These are phyloP conservation scores for Chrysanthemum seticuspe DNA, from an alignment of 129 eudicot genomes.

Conservation along the genomic window DNA sequence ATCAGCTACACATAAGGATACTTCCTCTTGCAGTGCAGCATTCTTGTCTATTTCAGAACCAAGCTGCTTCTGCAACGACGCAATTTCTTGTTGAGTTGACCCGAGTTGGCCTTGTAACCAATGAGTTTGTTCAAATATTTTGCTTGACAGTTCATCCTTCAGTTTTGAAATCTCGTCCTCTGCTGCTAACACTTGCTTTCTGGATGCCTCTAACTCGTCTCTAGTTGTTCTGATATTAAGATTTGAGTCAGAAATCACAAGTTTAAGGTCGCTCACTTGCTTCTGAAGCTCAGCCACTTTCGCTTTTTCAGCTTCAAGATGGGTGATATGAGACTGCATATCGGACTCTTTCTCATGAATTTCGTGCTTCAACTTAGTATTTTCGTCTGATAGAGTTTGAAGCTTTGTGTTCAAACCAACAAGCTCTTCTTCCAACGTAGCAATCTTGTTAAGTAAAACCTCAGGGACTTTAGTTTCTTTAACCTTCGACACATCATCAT, in stretches of 20 bases:
- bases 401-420: conserved; percentile 41
- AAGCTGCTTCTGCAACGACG: conserved; percentile 41
- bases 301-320: conserved; percentile 47
- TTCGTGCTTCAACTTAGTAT: conserved; percentile 51
- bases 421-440: conserved; percentile 47
- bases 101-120: conserved; percentile 36
- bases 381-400: conserved; percentile 47
- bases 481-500: conserved; percentile 25
- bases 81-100: conserved; percentile 25
- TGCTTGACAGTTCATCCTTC: conserved; percentile 26
- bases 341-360: conserved; percentile 34
- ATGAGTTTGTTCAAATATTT: conserved; percentile 27
- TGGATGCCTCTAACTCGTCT: conserved; percentile 38
- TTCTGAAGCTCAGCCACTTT: conserved; percentile 48
- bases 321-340: conserved; percentile 19
- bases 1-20: conserved; percentile 30
- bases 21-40: conserved; percentile 45
- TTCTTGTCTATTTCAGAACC: conserved; percentile 40
- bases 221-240: conserved; percentile 23
- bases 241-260: conserved; percentile 32
- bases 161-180: conserved; percentile 38
- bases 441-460: conserved; percentile 32
- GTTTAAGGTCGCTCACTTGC: conserved; percentile 46
- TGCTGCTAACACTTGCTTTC: conserved; percentile 33
- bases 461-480: conserved; percentile 27